Evolutionary conservation across 1,284 basidiomycete genomes (phyloP), one percentile per base, ranked within the genome.

Genomic region (Sporisorium reilianum): DNA sequence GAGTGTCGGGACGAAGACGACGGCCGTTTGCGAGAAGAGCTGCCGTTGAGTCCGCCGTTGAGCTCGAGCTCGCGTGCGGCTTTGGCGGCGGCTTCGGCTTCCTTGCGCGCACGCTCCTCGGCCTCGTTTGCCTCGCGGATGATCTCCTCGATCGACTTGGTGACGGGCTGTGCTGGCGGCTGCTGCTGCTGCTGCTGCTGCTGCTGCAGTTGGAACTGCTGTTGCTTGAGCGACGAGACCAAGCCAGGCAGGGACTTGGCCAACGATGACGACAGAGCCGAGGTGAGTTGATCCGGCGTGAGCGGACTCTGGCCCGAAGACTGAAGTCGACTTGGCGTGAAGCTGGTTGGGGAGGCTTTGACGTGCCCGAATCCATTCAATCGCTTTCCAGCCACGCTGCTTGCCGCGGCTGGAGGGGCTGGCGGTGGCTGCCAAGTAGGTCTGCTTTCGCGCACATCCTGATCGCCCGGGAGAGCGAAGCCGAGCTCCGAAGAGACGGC

Each of bases 111-210:
- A 23, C 60, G 52, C 55, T 73, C 79, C 38, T 78, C 78, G 22
- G 73, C 67, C 54, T 78, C 81, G 57, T 82, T 82, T 4, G 81
- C 82, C 26, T 77, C 75, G 18, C 81, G 75, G 36, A 84, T 84
- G 51, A 84, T 84, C 32, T 84, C 82, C 44, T 79, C 77, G 59
- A 84, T 78, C 50, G 78, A 77, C 50, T 67, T 74, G 6, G 70
- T 45, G 26, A 41, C 53, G 5, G 67, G 55, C 18, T 58, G 34
- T 23, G 64, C 42, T 22, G 46, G 50, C 1, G 48, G 64, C 48
- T 61, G 57, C 18, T 54, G 62, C 49, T 56, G 61, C 50, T 61
- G 67, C 26, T 48, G 58, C 28, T 52, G 59, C 22, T 56, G 57
- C 14, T 54, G 62, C 52, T 56, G 61, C 34, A 45, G 51, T 18